Conservation (phyloP, 2,329 filamentous ascomycete species). For the Ceratocystis cubensis region DNA sequence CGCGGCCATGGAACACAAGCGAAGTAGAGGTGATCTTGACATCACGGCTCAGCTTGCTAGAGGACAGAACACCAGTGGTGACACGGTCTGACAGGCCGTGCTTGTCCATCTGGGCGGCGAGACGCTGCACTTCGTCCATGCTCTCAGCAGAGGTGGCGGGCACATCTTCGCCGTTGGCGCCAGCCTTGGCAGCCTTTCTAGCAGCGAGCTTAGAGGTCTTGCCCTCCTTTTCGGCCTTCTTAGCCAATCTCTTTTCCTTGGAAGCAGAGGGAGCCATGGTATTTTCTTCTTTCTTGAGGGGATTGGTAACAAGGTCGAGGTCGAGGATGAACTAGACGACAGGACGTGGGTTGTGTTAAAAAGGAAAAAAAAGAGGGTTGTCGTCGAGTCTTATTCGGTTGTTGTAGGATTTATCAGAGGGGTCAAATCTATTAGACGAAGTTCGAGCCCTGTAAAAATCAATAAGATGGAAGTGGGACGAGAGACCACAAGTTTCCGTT, state of each 20-base stretch:
- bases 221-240: conserved; percentile 60
- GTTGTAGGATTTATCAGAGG: conserved; percentile 16
- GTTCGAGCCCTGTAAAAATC: conserved; percentile 15
- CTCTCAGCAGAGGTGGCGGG: conserved; percentile 61
- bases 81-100: conserved; percentile 93
- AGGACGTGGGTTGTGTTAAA: conserved; percentile 19
- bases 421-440: conserved; percentile 16
- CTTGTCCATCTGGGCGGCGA: conserved; percentile 89
- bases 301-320: conserved; percentile 22
- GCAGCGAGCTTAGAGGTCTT: conserved; percentile 57
- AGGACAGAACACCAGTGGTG: conserved; percentile 90
- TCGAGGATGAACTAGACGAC: conserved; percentile 12
- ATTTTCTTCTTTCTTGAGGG: conserved; percentile 26
- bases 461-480: conserved; percentile 13
- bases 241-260: conserved; percentile 60
- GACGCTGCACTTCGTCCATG: conserved; percentile 69
- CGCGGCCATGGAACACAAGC: conserved; percentile 93
- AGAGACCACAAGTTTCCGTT: conserved; percentile 11
- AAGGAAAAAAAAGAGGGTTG: conserved; percentile 18
- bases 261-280: conserved; percentile 51
- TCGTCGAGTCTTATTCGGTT: conserved; percentile 8
- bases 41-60: conserved; percentile 72
- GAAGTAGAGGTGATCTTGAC: conserved; percentile 93
- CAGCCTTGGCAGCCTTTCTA: conserved; percentile 56
- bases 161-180: conserved; percentile 56